These are phyloP conservation scores for Soucietia sequanensis DNA, from an alignment of 805 yeast genomes.

Conservation along the genomic window DNA sequence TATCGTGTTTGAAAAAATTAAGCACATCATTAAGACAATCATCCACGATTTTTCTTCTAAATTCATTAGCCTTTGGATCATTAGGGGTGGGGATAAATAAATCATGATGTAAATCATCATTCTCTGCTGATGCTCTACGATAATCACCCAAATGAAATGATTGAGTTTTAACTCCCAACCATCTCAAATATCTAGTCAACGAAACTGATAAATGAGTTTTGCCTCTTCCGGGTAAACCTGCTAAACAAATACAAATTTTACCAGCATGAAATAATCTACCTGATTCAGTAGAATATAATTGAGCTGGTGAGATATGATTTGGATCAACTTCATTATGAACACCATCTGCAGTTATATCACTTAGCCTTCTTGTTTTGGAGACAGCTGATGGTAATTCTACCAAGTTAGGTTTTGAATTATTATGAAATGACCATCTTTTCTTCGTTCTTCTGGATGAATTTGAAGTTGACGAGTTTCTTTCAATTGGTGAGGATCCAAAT, in stretches of 20 bases:
- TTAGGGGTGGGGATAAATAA: conserved; percentile 59
- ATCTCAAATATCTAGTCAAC: conserved; percentile 84
- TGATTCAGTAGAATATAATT: conserved; percentile 85
- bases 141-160: conserved; percentile 92
- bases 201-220: conserved; percentile 92
- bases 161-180: conserved; percentile 94
- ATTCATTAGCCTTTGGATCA: conserved; percentile 40
- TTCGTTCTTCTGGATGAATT: conserved; percentile 32
- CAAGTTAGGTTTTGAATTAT: conserved; percentile 35
- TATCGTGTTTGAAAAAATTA: conserved; percentile 66
- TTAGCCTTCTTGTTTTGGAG: conserved; percentile 29
- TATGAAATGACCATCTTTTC: conserved; percentile 44
- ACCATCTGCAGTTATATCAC: conserved; percentile 47
- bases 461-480: conserved; percentile 19
- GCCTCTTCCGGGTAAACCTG: conserved; percentile 94
- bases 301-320: conserved; percentile 82
- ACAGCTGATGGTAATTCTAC: conserved; percentile 30
- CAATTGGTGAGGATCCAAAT: conserved; percentile 35
- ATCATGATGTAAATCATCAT: conserved; percentile 58
- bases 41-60: conserved; percentile 58
- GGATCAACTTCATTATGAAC: conserved; percentile 66
- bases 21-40: conserved; percentile 69
- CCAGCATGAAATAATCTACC: conserved; percentile 97
- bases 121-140: conserved; percentile 54
- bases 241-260: conserved; percentile 79